A percentile compares a stretch with the other conserved stretches of the same genome.
These are phyloP conservation scores for Brassica rapa DNA, from an alignment of 345 rosid species.

Conservation along the genomic window DNA sequence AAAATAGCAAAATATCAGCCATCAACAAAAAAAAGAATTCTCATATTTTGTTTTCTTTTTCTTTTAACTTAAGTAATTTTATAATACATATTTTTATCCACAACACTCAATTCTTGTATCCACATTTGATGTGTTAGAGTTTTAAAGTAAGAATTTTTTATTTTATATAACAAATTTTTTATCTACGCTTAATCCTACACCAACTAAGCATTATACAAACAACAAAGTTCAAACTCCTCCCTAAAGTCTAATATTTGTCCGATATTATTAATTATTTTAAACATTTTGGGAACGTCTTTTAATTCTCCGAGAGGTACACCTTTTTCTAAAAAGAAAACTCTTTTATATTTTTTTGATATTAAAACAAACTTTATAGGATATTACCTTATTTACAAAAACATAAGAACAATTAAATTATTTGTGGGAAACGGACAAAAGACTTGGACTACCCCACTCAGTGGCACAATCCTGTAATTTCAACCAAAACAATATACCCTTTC, in stretches of 20 bases:
- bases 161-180: too few relatives aligned
- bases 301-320: slow-evolving; percentile 23
- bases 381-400: slow-evolving; percentile 15
- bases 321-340: background rate
- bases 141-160: too few relatives aligned
- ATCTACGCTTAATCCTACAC: too few relatives aligned
- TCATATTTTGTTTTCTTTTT: too few relatives aligned
- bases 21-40: too few relatives aligned
- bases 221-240: too few relatives aligned
- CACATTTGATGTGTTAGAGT: too few relatives aligned
- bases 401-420: slow-evolving; percentile 9
- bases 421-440: slow-evolving; percentile 44
- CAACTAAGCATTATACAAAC: too few relatives aligned
- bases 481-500: slow-evolving; percentile 28
- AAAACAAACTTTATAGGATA: slow-evolving; percentile 37
- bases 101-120: too few relatives aligned
- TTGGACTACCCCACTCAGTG: slow-evolving; percentile 47
- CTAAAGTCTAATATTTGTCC: background rate
- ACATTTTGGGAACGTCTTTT: slow-evolving; percentile 27
- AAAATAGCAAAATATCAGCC: too few relatives aligned
- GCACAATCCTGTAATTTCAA: slow-evolving; percentile 40
- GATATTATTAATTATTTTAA: slow-evolving; percentile 6
- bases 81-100: too few relatives aligned
- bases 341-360: slow-evolving; percentile 24
- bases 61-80: too few relatives aligned